phyloP scores from a whole-genome alignment of 1,139 yeast genomes.

The Hyphopichia khmerensis region DNA sequence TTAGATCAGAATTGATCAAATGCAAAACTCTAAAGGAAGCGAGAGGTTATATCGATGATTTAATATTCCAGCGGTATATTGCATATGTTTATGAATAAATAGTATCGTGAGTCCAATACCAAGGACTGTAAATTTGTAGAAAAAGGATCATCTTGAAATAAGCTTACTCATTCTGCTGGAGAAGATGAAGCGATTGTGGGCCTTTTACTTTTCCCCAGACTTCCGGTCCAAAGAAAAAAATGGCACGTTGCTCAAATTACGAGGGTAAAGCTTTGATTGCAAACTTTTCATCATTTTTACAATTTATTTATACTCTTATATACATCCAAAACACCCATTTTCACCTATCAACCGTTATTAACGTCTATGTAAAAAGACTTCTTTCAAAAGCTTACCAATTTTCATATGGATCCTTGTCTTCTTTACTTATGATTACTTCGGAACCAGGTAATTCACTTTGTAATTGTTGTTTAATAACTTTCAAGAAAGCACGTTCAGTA shows the following conservation, averaged over 20 bases:
- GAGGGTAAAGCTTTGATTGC: neutral
- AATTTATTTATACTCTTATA: too few relatives aligned
- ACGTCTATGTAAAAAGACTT: neutral
- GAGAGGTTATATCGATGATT: too few relatives aligned
- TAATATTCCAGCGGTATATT: too few relatives aligned
- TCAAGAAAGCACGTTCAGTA: slow-evolving; percentile 84
- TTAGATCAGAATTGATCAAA: neutral
- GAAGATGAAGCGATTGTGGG: neutral
- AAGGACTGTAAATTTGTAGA: neutral
- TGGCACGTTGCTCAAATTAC: neutral
- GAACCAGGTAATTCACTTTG: slow-evolving; percentile 42
- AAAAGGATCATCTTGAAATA: neutral
- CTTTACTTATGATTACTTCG: slow-evolving; percentile 46
- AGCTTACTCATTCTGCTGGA: neutral
- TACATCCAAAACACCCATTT: neutral
- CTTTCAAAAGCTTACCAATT: slow-evolving; percentile 24
- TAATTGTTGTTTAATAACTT: slow-evolving; percentile 49
- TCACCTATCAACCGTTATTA: neutral
- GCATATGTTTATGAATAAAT: neutral
- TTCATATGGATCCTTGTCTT: slow-evolving; percentile 59
- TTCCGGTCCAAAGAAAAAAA: neutral
- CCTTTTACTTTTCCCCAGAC: too few relatives aligned
- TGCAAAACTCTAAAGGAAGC: too few relatives aligned
- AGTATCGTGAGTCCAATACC: neutral
- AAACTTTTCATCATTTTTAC: too few relatives aligned